These are phyloP conservation scores for Cystobasidium ongulense DNA, from an alignment of 768 basidiomycete genomes.

Conservation along the genomic window DNA sequence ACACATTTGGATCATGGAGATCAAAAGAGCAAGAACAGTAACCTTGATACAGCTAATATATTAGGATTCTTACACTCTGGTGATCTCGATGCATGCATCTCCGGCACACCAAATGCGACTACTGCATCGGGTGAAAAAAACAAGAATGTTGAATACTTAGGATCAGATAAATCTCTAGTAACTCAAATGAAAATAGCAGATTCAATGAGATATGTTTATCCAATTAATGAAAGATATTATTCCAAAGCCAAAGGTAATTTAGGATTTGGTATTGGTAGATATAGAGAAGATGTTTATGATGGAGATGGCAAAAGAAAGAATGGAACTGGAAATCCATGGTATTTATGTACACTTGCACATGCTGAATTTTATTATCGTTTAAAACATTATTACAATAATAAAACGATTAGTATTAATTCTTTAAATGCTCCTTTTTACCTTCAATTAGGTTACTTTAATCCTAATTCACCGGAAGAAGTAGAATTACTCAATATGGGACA, in stretches of 20 bases:
- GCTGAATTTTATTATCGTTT: conserved; percentile 37
- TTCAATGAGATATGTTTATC: conserved; percentile 32
- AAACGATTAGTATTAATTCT: conserved; percentile 13
- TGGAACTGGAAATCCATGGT: conserved; percentile 38
- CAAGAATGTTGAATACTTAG: conserved; percentile 4
- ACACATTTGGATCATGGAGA: not conserved
- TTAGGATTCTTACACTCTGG: conserved; percentile 25
- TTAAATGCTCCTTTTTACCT: not conserved
- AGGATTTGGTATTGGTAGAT: conserved; percentile 37
- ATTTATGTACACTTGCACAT: conserved; percentile 35
- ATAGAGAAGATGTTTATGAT: conserved; percentile 41
- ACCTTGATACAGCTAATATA: conserved; percentile 14
- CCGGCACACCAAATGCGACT: not conserved
- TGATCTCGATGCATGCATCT: conserved; percentile 1
- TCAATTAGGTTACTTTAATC: conserved; percentile 5
- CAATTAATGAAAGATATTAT: conserved; percentile 34
- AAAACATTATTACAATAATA: conserved; percentile 2
- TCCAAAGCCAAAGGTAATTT: not conserved
- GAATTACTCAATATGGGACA: conserved; percentile 10
- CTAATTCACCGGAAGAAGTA: not conserved
- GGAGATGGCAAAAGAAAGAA: conserved; percentile 35
- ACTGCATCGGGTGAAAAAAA: not conserved
- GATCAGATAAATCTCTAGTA: conserved; percentile 32
- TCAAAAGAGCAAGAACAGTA: not conserved
- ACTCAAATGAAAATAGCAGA: conserved; percentile 33